Evolutionary conservation across 805 yeast genomes (phyloP).

Genomic region (Zygosaccharomyces pseudorouxii): DNA sequence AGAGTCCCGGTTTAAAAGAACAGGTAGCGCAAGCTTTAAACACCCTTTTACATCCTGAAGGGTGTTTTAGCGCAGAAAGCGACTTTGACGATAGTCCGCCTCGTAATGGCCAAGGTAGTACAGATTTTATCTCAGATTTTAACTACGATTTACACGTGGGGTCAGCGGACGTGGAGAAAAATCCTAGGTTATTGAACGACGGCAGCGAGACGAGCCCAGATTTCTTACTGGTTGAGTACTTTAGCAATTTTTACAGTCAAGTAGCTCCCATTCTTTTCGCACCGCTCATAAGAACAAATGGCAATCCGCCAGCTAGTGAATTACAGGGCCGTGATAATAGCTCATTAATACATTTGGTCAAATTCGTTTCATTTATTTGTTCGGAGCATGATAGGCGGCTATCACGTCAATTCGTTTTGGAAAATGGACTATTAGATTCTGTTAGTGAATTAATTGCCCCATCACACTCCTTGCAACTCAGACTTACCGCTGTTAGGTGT

Average conservation of each 20-base stretch:
- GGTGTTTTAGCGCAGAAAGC: constrained; percentile 24
- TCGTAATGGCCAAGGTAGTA: constrained; percentile 1
- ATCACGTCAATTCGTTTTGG: constrained; percentile 60
- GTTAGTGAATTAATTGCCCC: constrained; percentile 46
- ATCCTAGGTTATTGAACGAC: background rate
- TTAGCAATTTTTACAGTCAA: constrained; percentile 55
- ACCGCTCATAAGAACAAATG: constrained; percentile 38
- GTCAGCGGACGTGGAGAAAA: constrained; percentile 1
- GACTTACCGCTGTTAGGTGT: constrained; percentile 66
- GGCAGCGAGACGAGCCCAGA: constrained; percentile 11
- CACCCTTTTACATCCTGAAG: constrained; percentile 59
- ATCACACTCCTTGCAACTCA: constrained; percentile 42
- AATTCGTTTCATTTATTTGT: constrained; percentile 62
- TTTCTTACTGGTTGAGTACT: constrained; percentile 29
- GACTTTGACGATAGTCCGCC: constrained; percentile 15
- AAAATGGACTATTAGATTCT: constrained; percentile 53
- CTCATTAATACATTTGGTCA: constrained; percentile 58
- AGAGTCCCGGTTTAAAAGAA: constrained; percentile 65
- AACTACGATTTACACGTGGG: constrained; percentile 4
- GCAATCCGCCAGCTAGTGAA: constrained; percentile 5
- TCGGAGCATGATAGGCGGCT: constrained; percentile 54
- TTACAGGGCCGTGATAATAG: constrained; percentile 34
- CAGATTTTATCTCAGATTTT: constrained; percentile 9
- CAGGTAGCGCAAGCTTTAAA: constrained; percentile 83
- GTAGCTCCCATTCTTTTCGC: constrained; percentile 57